Evolutionary conservation across 805 yeast species (phyloP).

Genomic region (Candida xiaguanensis): DNA sequence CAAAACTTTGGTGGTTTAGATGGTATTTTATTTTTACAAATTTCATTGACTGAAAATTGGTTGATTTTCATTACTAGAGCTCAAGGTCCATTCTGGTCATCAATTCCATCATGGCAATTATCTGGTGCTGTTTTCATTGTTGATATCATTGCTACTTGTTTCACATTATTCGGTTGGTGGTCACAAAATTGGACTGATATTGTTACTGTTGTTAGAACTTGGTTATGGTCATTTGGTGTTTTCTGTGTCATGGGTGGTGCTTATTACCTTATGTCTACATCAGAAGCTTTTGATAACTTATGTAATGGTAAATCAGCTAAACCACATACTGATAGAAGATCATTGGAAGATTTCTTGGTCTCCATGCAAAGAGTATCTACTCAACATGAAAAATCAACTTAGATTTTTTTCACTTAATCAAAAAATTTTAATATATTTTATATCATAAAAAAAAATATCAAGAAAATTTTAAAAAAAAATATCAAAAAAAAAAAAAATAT

Average conservation of each 20-base stretch:
- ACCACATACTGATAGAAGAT: slow-evolving; percentile 54
- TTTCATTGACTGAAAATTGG: slow-evolving; percentile 96
- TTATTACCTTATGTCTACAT: slow-evolving; percentile 86
- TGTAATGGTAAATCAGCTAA: slow-evolving; percentile 76
- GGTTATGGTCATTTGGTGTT: slow-evolving; percentile 95
- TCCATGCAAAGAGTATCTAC: slow-evolving; percentile 88
- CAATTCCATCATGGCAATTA: slow-evolving; percentile 94
- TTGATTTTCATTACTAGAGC: slow-evolving; percentile 95
- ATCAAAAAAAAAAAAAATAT: no score
- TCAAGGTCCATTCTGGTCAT: slow-evolving; percentile 98
- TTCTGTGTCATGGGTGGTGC: slow-evolving; percentile 97
- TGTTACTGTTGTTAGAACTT: slow-evolving; percentile 89
- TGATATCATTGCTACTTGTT: slow-evolving; percentile 88
- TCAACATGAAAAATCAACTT: slow-evolving; percentile 79
- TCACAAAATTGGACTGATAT: slow-evolving; percentile 96
- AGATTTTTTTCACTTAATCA: slow-evolving; percentile 17
- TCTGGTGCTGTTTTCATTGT: slow-evolving; percentile 89
- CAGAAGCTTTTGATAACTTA: slow-evolving; percentile 74
- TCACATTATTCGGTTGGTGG: slow-evolving; percentile 96
- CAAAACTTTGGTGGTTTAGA: slow-evolving; percentile 94
- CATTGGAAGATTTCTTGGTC: slow-evolving; percentile 78
- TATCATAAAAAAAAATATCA: not conserved
- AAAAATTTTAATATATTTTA: not conserved
- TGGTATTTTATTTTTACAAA: slow-evolving; percentile 91
- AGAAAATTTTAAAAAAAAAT: not conserved